These are phyloP conservation scores for Collybiopsis confluens DNA, from an alignment of 768 basidiomycete species.

Conservation along the genomic window DNA sequence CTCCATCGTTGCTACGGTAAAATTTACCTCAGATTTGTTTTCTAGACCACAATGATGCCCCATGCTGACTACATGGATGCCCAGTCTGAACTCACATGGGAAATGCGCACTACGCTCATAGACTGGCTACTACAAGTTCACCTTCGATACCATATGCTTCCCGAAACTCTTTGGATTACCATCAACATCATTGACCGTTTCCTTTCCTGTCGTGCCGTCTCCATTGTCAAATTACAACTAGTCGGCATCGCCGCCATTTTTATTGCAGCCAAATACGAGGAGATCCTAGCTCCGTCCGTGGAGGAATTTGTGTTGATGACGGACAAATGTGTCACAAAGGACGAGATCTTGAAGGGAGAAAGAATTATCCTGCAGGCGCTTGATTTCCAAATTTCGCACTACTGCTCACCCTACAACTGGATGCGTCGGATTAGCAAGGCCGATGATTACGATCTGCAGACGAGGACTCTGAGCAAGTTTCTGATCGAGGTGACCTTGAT, in stretches of 20 bases:
- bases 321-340: conserved; percentile 87
- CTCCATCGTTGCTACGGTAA: background rate
- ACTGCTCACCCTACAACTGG: conserved; percentile 99
- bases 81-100: conserved; percentile 90
- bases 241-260: conserved; percentile 99
- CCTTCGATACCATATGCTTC: conserved; percentile 97
- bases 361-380: conserved; percentile 93
- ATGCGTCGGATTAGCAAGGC: conserved; percentile 98
- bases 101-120: conserved; percentile 93
- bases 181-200: conserved; percentile 96
- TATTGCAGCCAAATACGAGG: conserved; percentile 98
- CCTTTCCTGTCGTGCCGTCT: conserved; percentile 83
- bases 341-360: conserved; percentile 98
- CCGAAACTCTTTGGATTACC: conserved; percentile 98
- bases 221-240: conserved; percentile 86
- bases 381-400: conserved; percentile 92
- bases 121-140: conserved; percentile 99
- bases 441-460: conserved; percentile 98
- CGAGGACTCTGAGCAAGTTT: conserved; percentile 95
- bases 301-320: conserved; percentile 99
- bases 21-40: conserved; percentile 14
- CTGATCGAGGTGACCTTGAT: conserved; percentile 93
- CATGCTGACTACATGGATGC: conserved; percentile 89
- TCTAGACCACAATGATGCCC: conserved; percentile 83
- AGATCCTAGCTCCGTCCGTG: conserved; percentile 93